Percentiles rank a stretch among this genome's conserved stretches.
phyloP scores from a whole-genome alignment of 2,329 filamentous ascomycete genomes.

The Fusarium stilboides region DNA sequence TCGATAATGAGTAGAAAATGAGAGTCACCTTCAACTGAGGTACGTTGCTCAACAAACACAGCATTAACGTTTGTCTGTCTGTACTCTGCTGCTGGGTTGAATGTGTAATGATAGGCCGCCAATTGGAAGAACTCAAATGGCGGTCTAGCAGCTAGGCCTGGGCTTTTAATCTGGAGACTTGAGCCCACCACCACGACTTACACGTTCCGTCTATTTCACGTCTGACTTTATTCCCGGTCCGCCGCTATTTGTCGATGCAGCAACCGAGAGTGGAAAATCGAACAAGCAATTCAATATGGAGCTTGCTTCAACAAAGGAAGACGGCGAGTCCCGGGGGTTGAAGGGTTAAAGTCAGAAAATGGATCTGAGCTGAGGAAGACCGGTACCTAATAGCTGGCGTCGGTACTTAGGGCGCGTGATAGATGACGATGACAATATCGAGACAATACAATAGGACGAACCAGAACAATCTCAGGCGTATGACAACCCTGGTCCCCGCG shows the following conservation, averaged over 20 bases:
- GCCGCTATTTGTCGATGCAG: slow-evolving; percentile 42
- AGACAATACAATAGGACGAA: slow-evolving; percentile 26
- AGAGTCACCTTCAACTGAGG: slow-evolving; percentile 5
- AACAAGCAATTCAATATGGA: slow-evolving; percentile 23
- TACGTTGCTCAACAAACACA: slow-evolving; percentile 13
- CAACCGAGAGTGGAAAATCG: slow-evolving; percentile 33
- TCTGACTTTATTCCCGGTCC: slow-evolving; percentile 15
- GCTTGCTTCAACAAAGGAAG: slow-evolving; percentile 10
- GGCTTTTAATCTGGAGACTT: slow-evolving; percentile 31
- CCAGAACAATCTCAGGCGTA: slow-evolving; percentile 9
- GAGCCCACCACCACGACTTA: slow-evolving; percentile 41
- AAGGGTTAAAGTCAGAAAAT: background rate
- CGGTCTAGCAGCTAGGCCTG: slow-evolving; percentile 43
- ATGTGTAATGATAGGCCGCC: slow-evolving; percentile 52
- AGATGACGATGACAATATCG: slow-evolving; percentile 39
- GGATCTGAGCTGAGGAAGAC: background rate
- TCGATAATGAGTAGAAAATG: slow-evolving; percentile 1
- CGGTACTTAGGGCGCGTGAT: slow-evolving; percentile 34
- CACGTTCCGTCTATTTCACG: slow-evolving; percentile 7
- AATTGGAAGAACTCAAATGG: slow-evolving; percentile 53
- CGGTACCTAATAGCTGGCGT: background rate
- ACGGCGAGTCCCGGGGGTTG: slow-evolving; percentile 11
- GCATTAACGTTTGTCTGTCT: slow-evolving; percentile 9
- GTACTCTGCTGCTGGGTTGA: slow-evolving; percentile 18
- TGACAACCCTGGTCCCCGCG: slow-evolving; percentile 9